A percentile compares a stretch with the other conserved stretches of the same genome.
phyloP scores from a whole-genome alignment of 805 yeast genomes.

The Vanderwaltozyma tropicalis region DNA sequence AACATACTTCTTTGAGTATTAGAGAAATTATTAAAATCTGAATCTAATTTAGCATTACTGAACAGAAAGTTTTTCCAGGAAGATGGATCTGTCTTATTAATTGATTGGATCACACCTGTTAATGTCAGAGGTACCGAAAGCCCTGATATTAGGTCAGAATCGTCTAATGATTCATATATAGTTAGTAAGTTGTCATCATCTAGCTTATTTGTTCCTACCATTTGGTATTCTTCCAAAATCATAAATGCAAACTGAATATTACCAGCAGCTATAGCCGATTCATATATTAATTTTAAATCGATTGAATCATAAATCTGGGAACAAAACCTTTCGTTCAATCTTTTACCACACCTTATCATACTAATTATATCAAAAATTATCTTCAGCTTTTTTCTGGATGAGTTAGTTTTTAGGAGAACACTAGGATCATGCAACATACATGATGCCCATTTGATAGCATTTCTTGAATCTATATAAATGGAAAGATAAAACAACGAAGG shows the following conservation, averaged over 20 bases:
- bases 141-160: conserved; percentile 55
- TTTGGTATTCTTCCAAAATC: conserved; percentile 28
- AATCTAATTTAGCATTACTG: conserved; percentile 48
- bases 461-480: conserved; percentile 8
- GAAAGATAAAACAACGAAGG: conserved; percentile 7
- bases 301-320: conserved; percentile 13
- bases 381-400: conserved; percentile 5
- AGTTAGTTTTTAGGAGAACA: not conserved
- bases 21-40: conserved; percentile 17
- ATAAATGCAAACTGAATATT: conserved; percentile 26
- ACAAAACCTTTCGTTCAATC: conserved; percentile 9
- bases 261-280: conserved; percentile 9
- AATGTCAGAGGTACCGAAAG: conserved; percentile 50
- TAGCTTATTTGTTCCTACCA: conserved; percentile 1
- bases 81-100: conserved; percentile 27
- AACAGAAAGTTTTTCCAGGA: conserved; percentile 39
- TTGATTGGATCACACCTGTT: conserved; percentile 37
- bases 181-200: conserved; percentile 12
- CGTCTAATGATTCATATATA: conserved; percentile 47
- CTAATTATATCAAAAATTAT: conserved; percentile 19
- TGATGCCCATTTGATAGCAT: conserved; percentile 7
- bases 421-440: not conserved
- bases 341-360: conserved; percentile 20
- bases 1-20: conserved; percentile 4
- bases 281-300: conserved; percentile 6